These are phyloP conservation scores for Brassica incana DNA, from an alignment of 345 rosid genomes.

Conservation along the genomic window DNA sequence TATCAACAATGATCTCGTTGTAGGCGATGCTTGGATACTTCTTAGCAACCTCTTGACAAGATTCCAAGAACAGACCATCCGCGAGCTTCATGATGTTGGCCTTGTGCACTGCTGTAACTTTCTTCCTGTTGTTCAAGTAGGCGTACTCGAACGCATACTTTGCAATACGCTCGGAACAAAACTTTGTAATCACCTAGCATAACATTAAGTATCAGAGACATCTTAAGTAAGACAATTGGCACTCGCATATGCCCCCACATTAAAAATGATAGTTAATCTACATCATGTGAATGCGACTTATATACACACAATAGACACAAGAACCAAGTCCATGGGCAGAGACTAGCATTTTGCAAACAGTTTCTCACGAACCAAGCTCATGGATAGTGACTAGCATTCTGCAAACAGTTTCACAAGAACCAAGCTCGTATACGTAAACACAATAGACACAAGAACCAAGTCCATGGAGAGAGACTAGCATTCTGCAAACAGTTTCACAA, in stretches of 20 bases:
- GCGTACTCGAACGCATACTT: slow-evolving; percentile 98
- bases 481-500: not conserved
- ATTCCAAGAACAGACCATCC: slow-evolving; percentile 95
- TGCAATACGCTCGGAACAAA: slow-evolving; percentile 94
- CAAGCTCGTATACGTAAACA: not conserved
- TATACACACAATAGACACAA: not conserved
- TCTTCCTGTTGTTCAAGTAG: slow-evolving; percentile 89
- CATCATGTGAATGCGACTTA: not conserved
- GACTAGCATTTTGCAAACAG: not conserved
- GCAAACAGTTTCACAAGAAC: not conserved
- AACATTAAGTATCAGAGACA: slow-evolving; percentile 31
- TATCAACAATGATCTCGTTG: slow-evolving; percentile 90
- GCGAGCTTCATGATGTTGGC: slow-evolving; percentile 99
- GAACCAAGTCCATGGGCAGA: not conserved
- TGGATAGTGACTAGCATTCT: not conserved
- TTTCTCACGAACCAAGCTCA: not conserved
- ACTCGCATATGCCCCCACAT: not conserved
- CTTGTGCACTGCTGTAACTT: slow-evolving; percentile 93
- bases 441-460: not conserved
- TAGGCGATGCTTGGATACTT: slow-evolving; percentile 85
- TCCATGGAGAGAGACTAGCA: not conserved
- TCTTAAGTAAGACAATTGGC: not conserved
- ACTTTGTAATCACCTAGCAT: slow-evolving; percentile 93
- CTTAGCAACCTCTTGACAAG: slow-evolving; percentile 87
- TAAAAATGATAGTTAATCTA: not conserved